Conservation (phyloP, 371 early-diverging fungal species). For the Rozella allomycis region DNA sequence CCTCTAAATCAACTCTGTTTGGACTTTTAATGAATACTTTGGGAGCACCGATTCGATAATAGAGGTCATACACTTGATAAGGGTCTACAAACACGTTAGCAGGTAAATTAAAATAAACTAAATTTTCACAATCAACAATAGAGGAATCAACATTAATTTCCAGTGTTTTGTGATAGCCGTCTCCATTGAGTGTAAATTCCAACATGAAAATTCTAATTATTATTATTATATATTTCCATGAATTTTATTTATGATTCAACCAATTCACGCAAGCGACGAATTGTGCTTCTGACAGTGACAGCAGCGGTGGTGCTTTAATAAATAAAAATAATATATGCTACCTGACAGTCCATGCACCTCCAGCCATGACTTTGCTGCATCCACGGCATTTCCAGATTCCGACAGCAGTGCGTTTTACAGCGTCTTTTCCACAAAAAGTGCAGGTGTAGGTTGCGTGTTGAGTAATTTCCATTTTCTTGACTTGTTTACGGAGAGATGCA, state of each 20-base stretch:
- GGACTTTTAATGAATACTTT: too few relatives aligned
- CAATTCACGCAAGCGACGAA: slow-evolving; percentile 92
- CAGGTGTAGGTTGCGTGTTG: slow-evolving; percentile 99
- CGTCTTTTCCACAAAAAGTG: slow-evolving; percentile 96
- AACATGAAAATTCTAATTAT: too few relatives aligned
- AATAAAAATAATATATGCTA: slow-evolving; percentile 4
- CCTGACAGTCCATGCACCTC: slow-evolving; percentile 96
- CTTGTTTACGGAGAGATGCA: slow-evolving; percentile 97
- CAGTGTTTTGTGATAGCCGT: too few relatives aligned
- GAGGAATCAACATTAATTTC: too few relatives aligned
- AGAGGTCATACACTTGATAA: too few relatives aligned
- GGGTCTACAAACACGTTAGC: too few relatives aligned
- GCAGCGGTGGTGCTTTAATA: slow-evolving; percentile 59
- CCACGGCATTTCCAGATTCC: slow-evolving; percentile 99
- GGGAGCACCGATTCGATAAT: too few relatives aligned
- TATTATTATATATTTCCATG: too few relatives aligned
- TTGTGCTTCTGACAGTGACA: slow-evolving; percentile 69
- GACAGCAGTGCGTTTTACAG: slow-evolving; percentile 89
- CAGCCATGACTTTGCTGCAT: slow-evolving; percentile 90
- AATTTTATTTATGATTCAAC: slow-evolving; percentile 52
- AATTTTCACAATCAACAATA: too few relatives aligned
- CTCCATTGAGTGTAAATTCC: too few relatives aligned
- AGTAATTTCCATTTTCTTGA: slow-evolving; percentile 98
- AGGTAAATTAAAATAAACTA: too few relatives aligned
- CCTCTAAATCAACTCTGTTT: too few relatives aligned